Conservation (phyloP, 2,329 filamentous ascomycete species). For the Colletotrichum somersetense region DNA sequence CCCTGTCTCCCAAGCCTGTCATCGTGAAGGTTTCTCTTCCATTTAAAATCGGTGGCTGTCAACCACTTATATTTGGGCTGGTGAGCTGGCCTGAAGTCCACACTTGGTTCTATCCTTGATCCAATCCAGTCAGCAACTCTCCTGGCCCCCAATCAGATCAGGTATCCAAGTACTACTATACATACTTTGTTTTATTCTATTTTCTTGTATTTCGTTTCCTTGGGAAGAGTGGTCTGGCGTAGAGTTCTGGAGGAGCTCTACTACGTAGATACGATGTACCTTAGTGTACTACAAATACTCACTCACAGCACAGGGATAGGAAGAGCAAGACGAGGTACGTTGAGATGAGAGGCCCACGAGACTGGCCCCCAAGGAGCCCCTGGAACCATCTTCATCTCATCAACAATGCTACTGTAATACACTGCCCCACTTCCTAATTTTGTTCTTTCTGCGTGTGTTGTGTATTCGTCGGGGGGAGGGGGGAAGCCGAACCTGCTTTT, state of each 20-base stretch:
- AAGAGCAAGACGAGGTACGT: neutral
- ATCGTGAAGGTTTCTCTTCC: conserved; percentile 12
- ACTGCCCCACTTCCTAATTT: conserved; percentile 33
- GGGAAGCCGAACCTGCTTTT: conserved; percentile 7
- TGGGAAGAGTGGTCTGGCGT: conserved; percentile 9
- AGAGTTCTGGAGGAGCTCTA: neutral
- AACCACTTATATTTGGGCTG: conserved; percentile 24
- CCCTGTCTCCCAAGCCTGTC: conserved; percentile 31
- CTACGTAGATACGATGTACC: too few relatives aligned
- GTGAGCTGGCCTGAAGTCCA: conserved; percentile 22
- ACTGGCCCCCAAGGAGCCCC: neutral
- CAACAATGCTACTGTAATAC: conserved; percentile 24
- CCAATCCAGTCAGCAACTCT: conserved; percentile 7
- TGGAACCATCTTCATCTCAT: conserved; percentile 24
- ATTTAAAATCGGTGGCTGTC: conserved; percentile 8
- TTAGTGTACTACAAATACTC: neutral
- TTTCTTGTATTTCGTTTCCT: neutral
- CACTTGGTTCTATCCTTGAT: neutral
- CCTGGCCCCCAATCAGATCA: neutral
- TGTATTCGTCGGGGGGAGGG: neutral
- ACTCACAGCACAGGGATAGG: neutral
- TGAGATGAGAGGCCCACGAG: neutral
- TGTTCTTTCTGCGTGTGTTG: conserved; percentile 13
- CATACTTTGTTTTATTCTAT: neutral
- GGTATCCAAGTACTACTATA: neutral